A percentile compares a stretch with the other conserved stretches of the same genome.
phyloP scores from a whole-genome alignment of 1,284 basidiomycete species.

The Tranzscheliella williamsii region DNA sequence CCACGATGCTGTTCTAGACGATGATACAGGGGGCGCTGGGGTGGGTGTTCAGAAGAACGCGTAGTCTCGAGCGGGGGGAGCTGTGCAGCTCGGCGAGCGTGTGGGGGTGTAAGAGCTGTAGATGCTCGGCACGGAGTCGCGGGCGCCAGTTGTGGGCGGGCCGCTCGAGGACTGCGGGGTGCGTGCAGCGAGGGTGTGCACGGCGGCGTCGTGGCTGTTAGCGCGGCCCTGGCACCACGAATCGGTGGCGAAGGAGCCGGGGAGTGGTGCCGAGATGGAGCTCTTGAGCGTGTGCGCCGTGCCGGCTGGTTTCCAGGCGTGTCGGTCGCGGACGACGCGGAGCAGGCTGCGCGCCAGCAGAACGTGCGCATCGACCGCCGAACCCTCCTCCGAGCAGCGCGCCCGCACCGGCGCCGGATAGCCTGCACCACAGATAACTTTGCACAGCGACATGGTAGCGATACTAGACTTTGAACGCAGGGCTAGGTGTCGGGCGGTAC shows the following conservation, averaged over 20 bases:
- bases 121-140: not conserved
- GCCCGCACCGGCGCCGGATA: not conserved
- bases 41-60: not conserved
- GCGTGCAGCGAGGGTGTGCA: not conserved
- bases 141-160: not conserved
- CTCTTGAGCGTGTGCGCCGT: not conserved
- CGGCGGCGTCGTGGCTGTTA: not conserved
- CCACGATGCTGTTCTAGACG: too few species aligned
- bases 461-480: too few species aligned
- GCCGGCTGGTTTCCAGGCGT: not conserved
- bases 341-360: not conserved
- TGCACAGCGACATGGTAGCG: too few species aligned
- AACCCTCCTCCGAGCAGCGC: not conserved
- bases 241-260: not conserved
- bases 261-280: not conserved
- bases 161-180: not conserved
- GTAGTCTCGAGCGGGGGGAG: not conserved
- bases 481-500: too few species aligned
- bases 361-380: not conserved
- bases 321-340: not conserved
- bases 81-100: too few species aligned
- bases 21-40: too few species aligned
- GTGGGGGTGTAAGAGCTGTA: too few species aligned
- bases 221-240: not conserved
- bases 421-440: too few species aligned